Base-by-base conservation (phyloP, 805 yeast genomes). In the Komagataella ulmi region DNA sequence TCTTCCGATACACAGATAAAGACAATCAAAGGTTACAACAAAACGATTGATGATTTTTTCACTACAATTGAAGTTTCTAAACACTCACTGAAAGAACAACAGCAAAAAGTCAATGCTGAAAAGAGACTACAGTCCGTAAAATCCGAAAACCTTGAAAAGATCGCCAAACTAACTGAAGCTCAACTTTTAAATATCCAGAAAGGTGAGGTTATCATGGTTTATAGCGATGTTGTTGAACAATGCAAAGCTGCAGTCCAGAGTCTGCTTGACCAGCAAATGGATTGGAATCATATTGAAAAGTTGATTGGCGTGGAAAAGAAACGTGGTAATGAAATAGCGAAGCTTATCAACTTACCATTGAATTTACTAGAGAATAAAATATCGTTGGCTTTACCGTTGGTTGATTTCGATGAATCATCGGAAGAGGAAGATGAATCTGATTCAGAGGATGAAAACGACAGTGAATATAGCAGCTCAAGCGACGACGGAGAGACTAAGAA, bases 241-340 rank as follows among this genome's bases (percentile, higher is more conserved):
- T 88, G 93, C 49, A 83, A 78, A 54, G 65, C 62, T 6, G 82
- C 85, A 2, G 85, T 91, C 3, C 84, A 82, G 53, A 68, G 71
- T 1, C 67, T 88, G 51, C 55, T 89, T 3, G 81, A 83, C 52
- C 93, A 87, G 61, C 90, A 87, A 56, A 87, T 88, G 88, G 97
- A 91, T 63, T 91, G 99, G 99, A 77, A 78, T 46, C 84, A 88
- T 54, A 90, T 90, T 55, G 96, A 85, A 61, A 80, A 81, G 55
- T 66, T 85, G 53, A 81, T 91, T 50, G 68, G 75, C 49, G 72
- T 80, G 50, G 96, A 91, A 60, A 82, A 87, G 58, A 65, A 70
- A 1, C 76, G 82, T 57, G 82, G 83, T 1, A 86, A 83, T 58
- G 65, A 68, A 4, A 70, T 81, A 52, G 96, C 97, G 0, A 66